phyloP scores from a whole-genome alignment of 1,139 yeast species.

The Yamadazyma mexicana region DNA sequence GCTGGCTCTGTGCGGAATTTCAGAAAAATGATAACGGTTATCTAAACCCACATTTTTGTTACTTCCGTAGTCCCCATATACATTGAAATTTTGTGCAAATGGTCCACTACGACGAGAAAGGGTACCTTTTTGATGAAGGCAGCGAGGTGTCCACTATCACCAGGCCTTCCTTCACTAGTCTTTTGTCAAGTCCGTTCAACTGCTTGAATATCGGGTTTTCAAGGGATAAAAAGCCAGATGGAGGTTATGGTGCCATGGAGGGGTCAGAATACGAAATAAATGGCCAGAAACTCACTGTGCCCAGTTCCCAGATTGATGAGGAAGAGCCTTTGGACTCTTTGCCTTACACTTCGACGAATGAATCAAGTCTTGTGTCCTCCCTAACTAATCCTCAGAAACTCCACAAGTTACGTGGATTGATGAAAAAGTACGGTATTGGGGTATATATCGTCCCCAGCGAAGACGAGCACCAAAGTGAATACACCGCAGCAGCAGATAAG shows the following conservation, averaged over 20 bases:
- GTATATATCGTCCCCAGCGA: slow-evolving; percentile 60
- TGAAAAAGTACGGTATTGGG: slow-evolving; percentile 43
- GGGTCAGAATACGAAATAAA: neutral
- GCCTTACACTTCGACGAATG: slow-evolving; percentile 21
- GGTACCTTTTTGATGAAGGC: slow-evolving; percentile 20
- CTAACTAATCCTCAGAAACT: slow-evolving; percentile 23
- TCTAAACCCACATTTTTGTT: too few relatives aligned
- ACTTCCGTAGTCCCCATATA: too few relatives aligned
- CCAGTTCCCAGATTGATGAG: slow-evolving; percentile 13
- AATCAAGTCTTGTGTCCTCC: slow-evolving; percentile 10
- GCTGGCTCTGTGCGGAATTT: neutral
- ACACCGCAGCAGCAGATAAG: slow-evolving; percentile 51
- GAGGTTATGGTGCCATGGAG: neutral
- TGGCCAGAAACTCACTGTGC: neutral
- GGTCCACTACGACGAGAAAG: slow-evolving; percentile 21
- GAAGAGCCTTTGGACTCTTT: slow-evolving; percentile 25
- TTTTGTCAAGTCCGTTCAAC: slow-evolving; percentile 25
- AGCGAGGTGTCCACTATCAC: slow-evolving; percentile 21
- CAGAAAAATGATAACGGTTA: slow-evolving; percentile 1
- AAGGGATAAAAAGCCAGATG: neutral
- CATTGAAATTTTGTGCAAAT: neutral
- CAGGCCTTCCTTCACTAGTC: slow-evolving; percentile 23
- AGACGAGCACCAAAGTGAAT: slow-evolving; percentile 60
- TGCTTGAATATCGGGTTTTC: slow-evolving; percentile 20
- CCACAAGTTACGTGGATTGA: slow-evolving; percentile 32